phyloP scores from a whole-genome alignment of 768 basidiomycete genomes.

The Rhizopogon vinicolor region DNA sequence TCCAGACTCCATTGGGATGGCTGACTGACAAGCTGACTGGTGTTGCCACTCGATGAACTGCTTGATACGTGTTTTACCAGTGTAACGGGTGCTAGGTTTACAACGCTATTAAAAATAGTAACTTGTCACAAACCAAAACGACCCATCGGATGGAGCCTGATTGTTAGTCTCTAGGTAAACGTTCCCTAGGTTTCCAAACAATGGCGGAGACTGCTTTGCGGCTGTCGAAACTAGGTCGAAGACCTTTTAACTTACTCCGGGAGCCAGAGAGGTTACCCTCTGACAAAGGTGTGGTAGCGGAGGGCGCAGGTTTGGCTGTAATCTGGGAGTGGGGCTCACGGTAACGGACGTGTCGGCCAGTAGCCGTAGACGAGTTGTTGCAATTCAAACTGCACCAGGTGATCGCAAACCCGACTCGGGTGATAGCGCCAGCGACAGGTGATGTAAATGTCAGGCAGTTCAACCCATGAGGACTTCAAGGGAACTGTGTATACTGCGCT shows the following conservation, averaged over 20 bases:
- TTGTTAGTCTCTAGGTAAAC: no score
- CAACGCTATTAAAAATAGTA: background rate
- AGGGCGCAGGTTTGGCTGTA: no score
- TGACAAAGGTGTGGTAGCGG: no score
- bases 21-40: conserved; percentile 70
- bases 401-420: no score
- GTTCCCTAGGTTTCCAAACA: background rate
- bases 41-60: conserved; percentile 38
- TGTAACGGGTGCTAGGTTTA: background rate
- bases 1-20: conserved; percentile 78
- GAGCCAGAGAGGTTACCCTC: conserved; percentile 10
- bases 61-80: background rate
- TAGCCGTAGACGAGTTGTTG: no score
- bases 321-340: no score
- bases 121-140: background rate
- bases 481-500: no score
- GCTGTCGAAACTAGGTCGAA: background rate
- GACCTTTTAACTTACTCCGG: conserved; percentile 9
- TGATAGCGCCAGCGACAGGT: no score
- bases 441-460: no score
- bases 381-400: no score
- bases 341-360: no score
- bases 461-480: no score
- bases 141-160: background rate
- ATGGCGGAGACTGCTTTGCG: background rate